Conservation (phyloP, 805 yeast genomes). For the Kodamaea nitidulidarum region DNA sequence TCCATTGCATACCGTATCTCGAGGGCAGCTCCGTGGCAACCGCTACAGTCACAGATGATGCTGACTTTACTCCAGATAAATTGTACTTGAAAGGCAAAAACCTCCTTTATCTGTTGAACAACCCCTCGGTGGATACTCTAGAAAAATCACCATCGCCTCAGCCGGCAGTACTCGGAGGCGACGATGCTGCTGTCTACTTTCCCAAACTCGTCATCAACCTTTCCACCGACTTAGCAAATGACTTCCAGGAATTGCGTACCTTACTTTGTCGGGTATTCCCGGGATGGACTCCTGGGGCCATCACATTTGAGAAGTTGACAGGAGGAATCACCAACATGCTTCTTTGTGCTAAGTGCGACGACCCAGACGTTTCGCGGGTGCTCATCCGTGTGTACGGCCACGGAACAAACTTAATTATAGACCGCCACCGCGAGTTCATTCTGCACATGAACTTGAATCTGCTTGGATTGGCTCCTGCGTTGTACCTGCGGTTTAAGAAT, state of each 20-base stretch:
- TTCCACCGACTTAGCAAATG: slow-evolving; percentile 30
- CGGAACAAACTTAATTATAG: slow-evolving; percentile 68
- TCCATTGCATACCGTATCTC: slow-evolving; percentile 25
- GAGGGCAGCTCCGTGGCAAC: slow-evolving; percentile 6
- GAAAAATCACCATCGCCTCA: slow-evolving; percentile 6
- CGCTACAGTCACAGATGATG: slow-evolving; percentile 10
- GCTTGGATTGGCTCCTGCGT: slow-evolving; percentile 61
- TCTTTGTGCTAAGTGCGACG: slow-evolving; percentile 38
- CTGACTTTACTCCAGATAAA: slow-evolving; percentile 15
- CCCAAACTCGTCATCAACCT: slow-evolving; percentile 42
- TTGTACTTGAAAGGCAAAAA: slow-evolving; percentile 18
- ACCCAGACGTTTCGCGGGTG: slow-evolving; percentile 20
- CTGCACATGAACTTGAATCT: slow-evolving; percentile 62
- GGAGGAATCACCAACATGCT: slow-evolving; percentile 67
- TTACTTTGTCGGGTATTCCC: slow-evolving; percentile 45
- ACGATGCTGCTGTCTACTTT: slow-evolving; percentile 38
- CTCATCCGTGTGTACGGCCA: slow-evolving; percentile 71
- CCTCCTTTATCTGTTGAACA: slow-evolving; percentile 24
- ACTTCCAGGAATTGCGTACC: slow-evolving; percentile 33
- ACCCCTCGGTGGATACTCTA: slow-evolving; percentile 22
- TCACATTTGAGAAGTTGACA: slow-evolving; percentile 43
- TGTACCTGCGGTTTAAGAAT: slow-evolving; percentile 64
- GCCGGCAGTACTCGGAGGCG: neutral
- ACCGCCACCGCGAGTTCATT: slow-evolving; percentile 68
- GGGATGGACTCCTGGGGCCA: slow-evolving; percentile 30